Evolutionary conservation across 2,329 filamentous ascomycete species (phyloP).

Genomic region (Talaromyces sp.): DNA sequence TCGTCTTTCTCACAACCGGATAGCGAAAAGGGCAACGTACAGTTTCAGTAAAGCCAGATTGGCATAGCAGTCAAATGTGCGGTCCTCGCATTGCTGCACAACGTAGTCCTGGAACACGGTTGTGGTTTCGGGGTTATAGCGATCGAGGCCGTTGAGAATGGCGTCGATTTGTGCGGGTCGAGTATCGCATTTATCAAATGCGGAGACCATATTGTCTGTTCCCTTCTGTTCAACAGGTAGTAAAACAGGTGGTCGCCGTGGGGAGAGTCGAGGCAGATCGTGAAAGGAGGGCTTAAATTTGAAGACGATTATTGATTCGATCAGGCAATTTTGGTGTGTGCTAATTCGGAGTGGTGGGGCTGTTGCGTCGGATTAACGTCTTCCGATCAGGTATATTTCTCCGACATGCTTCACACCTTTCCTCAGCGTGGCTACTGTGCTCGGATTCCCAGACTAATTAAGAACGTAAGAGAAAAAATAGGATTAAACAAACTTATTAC

Average conservation of each 20-base stretch:
- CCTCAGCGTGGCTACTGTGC: too few relatives aligned
- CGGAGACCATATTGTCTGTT: slow-evolving; percentile 29
- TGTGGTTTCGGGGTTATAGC: slow-evolving; percentile 98
- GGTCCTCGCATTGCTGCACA: slow-evolving; percentile 87
- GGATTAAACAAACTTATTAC: background rate
- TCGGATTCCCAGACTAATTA: too few relatives aligned
- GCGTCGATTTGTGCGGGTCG: slow-evolving; percentile 85
- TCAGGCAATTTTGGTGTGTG: slow-evolving; percentile 17
- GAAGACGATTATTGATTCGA: background rate
- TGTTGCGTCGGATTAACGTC: background rate
- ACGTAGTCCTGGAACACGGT: slow-evolving; percentile 92
- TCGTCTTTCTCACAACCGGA: background rate
- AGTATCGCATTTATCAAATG: slow-evolving; percentile 85
- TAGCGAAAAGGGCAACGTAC: slow-evolving; percentile 52
- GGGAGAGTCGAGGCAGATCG: background rate
- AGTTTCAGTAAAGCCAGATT: slow-evolving; percentile 95
- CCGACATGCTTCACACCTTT: background rate
- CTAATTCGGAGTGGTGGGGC: slow-evolving; percentile 16
- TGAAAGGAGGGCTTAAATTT: background rate
- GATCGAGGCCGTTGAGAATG: slow-evolving; percentile 95
- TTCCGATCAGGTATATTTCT: slow-evolving; percentile 11
- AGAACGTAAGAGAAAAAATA: too few relatives aligned
- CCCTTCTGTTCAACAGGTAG: background rate
- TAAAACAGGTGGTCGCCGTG: background rate
- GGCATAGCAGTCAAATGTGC: slow-evolving; percentile 92